Conservation (phyloP, 371 early-diverging fungal species). For the Gilbertella persicaria region DNA sequence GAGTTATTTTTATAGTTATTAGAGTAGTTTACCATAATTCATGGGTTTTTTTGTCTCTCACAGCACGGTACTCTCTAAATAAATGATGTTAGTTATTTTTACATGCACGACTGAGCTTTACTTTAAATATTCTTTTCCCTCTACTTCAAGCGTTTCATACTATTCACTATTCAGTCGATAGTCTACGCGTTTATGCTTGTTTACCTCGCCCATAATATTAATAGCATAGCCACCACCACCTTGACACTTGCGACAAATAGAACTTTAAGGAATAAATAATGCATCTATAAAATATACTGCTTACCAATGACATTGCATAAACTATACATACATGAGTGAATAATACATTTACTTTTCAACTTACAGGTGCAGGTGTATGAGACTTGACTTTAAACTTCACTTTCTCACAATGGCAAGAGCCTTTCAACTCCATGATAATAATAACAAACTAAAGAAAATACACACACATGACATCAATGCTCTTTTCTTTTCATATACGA, state of each 20-base stretch:
- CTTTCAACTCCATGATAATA: constrained; percentile 51
- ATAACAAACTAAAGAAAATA: too few species aligned
- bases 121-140: constrained; percentile 39
- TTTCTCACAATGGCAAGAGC: constrained; percentile 56
- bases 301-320: constrained; percentile 53
- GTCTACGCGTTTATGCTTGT: background rate
- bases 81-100: background rate
- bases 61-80: constrained; percentile 36
- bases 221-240: constrained; percentile 49
- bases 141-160: constrained; percentile 35
- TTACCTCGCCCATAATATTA: constrained; percentile 50
- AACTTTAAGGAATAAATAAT: constrained; percentile 19
- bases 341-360: background rate
- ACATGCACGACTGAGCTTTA: constrained; percentile 7
- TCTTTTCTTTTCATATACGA: too few species aligned
- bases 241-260: constrained; percentile 53
- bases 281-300: background rate
- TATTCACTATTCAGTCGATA: constrained; percentile 9
- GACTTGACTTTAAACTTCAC: constrained; percentile 36
- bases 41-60: constrained; percentile 33
- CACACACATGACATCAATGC: too few species aligned
- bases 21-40: constrained; percentile 34
- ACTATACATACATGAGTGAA: constrained; percentile 17
- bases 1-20: background rate
- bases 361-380: constrained; percentile 46